Conservation (phyloP, 352 stramenopile genomes). For the Phytophthora rubi region DNA sequence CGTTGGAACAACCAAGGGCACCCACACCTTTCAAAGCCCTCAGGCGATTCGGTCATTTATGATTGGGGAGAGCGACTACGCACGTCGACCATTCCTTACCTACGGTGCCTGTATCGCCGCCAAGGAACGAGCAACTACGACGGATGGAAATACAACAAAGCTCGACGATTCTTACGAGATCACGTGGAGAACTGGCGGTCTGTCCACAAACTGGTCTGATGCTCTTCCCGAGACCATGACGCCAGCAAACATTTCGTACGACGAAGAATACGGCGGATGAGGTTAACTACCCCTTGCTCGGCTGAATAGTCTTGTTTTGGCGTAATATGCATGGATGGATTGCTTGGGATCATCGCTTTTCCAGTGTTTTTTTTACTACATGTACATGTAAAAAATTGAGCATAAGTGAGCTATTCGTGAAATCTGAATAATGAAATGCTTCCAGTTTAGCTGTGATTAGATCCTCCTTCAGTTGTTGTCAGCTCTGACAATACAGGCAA, state of each 20-base stretch:
- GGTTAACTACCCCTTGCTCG: not conserved
- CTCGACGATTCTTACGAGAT: not conserved
- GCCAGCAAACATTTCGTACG: not conserved
- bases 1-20: slow-evolving; percentile 1
- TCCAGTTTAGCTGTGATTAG: no score
- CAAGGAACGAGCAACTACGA: not conserved
- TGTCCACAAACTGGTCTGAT: slow-evolving; percentile 14
- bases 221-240: not conserved
- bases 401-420: no score
- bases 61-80: slow-evolving; percentile 11
- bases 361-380: no score
- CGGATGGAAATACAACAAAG: not conserved
- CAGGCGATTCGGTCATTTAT: slow-evolving; percentile 19
- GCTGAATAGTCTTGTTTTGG: not conserved
- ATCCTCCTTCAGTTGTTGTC: no score
- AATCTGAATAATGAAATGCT: no score
- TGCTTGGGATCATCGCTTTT: no score
- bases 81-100: slow-evolving; percentile 1
- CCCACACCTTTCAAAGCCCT: slow-evolving; percentile 4
- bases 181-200: not conserved
- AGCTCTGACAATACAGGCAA: no score
- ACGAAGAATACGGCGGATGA: not conserved
- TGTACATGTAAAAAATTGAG: no score
- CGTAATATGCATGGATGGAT: no score
- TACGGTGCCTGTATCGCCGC: not conserved